Base-by-base conservation (phyloP, 805 yeast species). In the Zygotorulaspora sp. region DNA sequence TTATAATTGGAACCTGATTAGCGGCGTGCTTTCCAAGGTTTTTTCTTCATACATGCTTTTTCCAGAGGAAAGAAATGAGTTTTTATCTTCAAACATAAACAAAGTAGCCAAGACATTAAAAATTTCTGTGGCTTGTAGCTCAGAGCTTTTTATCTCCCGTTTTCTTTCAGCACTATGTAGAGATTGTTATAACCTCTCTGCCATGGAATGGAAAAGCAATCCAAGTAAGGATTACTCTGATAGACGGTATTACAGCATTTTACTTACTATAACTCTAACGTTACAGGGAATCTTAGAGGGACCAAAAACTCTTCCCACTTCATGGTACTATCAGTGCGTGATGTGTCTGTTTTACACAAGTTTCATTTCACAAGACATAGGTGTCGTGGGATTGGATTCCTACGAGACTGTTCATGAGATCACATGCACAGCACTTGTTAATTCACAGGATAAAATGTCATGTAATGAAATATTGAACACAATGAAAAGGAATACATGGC, bases 391-490 rank as follows among this genome's bases (percentile, higher is more conserved):
- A 1, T 58, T 60, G 27, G 45, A 50, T 22, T 43, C 57, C 5
- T 60, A 57, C 32, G 55, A 52, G 24, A 48, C 45, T 20, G 48
- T 56, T 14, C 48, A 52, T 30, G 50, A 52, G 6, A 28, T 53
- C 4, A 21, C 48, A 10, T 31, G 42, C 19, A 24, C 35, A 10
- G 56, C 48, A 2, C 21, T 51, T 15, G 32, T 38, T 8, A 31
- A 23, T 18, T 18, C 30, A 9, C 11, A 11, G 14, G 19, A 32
- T 13, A 32, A 14, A 5, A 15, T 20, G 14, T 7, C 24, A 4
- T 49, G 45, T 35, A 11, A 17, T 11, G 33, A 41, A 17, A 14
- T 40, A 6, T 30, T 51, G 7, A 34, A 35, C 5, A 23, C 40
- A 4, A 52, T 55, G 55, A 35, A 35, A 10, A 39, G 40, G 3